Conservation (phyloP, 2,329 filamentous ascomycete species). For the Calonectria pseudoturangicola region DNA sequence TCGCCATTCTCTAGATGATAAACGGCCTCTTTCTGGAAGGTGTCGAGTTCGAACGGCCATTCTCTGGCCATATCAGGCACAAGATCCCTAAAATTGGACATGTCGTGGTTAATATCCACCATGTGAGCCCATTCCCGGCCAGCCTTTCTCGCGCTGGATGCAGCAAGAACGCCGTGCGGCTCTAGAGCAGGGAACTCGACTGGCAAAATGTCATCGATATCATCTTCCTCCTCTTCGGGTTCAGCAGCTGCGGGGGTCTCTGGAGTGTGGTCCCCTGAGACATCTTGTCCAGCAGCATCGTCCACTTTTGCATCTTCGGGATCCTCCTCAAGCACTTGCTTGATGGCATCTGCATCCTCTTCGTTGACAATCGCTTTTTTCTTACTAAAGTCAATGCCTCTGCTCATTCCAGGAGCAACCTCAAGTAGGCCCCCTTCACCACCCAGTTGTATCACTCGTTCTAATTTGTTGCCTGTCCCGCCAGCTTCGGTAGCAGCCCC, state of each 20-base stretch:
- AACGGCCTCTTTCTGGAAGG: conserved; percentile 98
- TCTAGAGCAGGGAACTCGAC: conserved; percentile 95
- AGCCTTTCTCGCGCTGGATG: conserved; percentile 82
- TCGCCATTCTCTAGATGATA: conserved; percentile 98
- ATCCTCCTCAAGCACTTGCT: conserved; percentile 75
- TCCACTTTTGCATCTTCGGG: conserved; percentile 62
- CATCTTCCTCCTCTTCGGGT: conserved; percentile 71
- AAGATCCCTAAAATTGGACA: conserved; percentile 93
- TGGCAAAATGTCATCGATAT: conserved; percentile 90
- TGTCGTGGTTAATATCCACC: conserved; percentile 94
- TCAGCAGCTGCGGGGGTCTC: conserved; percentile 56
- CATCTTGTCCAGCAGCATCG: conserved; percentile 55
- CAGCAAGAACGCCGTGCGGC: conserved; percentile 84
- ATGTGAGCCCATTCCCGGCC: conserved; percentile 98
- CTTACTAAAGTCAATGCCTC: conserved; percentile 84
- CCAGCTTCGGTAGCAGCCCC: conserved; percentile 65
- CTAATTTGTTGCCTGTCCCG: conserved; percentile 76
- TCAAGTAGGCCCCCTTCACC: conserved; percentile 86
- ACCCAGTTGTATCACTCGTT: conserved; percentile 89
- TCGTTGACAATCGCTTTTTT: conserved; percentile 73
- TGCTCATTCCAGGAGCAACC: conserved; percentile 85
- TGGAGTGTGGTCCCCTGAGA: conserved; percentile 44
- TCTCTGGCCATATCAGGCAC: conserved; percentile 97
- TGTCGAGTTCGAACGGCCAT: conserved; percentile 98
- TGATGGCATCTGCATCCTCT: conserved; percentile 81